Percentiles rank a stretch among this genome's conserved stretches.
These are phyloP conservation scores for Buxus sempervirens DNA, from an alignment of 164 flowering plant genomes.

Conservation along the genomic window DNA sequence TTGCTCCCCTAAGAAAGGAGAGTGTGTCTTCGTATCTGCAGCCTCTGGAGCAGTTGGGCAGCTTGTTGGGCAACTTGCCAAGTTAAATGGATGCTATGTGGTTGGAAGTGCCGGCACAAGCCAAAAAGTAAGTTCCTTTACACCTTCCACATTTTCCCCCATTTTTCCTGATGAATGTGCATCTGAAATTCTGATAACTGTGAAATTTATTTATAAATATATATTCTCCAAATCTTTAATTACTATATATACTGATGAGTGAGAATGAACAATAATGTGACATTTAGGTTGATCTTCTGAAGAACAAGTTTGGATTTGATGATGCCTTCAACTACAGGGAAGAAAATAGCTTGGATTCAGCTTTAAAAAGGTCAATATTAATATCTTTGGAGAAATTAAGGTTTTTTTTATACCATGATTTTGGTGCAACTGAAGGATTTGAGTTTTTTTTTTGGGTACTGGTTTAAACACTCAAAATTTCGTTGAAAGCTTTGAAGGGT, in stretches of 20 bases:
- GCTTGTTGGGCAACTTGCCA: conserved; percentile 80
- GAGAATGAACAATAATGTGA: neutral
- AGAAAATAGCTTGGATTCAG: conserved; percentile 43
- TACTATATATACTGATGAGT: no score
- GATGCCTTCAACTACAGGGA: conserved; percentile 67
- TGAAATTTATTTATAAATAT: no score
- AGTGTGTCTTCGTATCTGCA: conserved; percentile 62
- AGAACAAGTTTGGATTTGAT: conserved; percentile 54
- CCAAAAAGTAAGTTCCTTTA: conserved; percentile 37
- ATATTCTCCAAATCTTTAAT: no score
- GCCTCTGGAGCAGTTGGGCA: conserved; percentile 90
- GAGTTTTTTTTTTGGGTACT: neutral
- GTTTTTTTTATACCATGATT: neutral
- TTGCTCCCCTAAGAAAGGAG: conserved; percentile 64
- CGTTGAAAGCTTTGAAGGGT: no score
- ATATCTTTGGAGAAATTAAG: neutral
- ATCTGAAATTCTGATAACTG: no score
- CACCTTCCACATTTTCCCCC: no score
- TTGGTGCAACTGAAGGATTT: neutral
- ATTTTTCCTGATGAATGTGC: no score
- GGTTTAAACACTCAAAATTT: no score
- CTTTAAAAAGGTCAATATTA: conserved; percentile 46
- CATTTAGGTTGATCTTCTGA: conserved; percentile 48
- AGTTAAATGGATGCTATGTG: conserved; percentile 74
- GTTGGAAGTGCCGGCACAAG: conserved; percentile 77